Conservation (phyloP, 495 filamentous ascomycete genomes). For the Penicillium chermesinum region DNA sequence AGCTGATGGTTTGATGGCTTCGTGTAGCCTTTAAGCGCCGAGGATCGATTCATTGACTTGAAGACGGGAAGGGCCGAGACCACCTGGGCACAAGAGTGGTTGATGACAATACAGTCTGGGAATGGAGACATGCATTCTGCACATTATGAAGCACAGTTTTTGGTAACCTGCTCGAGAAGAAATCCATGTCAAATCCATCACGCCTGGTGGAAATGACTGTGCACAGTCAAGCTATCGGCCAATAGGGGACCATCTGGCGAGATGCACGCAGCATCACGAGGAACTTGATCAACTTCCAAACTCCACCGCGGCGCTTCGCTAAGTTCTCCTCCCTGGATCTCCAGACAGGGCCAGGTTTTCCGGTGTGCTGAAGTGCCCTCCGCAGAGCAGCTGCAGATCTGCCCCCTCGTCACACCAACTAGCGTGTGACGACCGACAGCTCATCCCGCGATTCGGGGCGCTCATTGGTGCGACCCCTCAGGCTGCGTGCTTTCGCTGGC, state of each 20-base stretch:
- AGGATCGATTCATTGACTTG: no score
- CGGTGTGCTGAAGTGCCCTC: constrained; percentile 13
- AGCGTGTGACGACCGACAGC: constrained; percentile 39
- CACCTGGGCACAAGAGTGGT: no score
- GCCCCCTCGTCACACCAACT: constrained; percentile 32
- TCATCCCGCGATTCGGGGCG: constrained; percentile 13
- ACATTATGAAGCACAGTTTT: not conserved
- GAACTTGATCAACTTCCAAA: not conserved
- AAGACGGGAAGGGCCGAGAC: no score
- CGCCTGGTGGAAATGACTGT: not conserved
- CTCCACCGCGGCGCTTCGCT: constrained; percentile 17
- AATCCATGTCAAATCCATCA: not conserved
- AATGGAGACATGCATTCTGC: no score
- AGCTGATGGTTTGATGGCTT: no score
- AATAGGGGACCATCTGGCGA: not conserved
- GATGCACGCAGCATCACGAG: constrained; percentile 12
- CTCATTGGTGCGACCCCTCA: constrained; percentile 33
- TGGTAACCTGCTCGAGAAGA: not conserved
- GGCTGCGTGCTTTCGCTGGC: constrained; percentile 27
- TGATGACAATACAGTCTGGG: no score
- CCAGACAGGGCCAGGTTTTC: constrained; percentile 8
- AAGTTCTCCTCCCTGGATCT: constrained; percentile 1
- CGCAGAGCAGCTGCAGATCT: constrained; percentile 28
- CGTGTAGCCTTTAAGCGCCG: no score
- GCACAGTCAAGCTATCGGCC: not conserved